Evolutionary conservation across 176 grass and related monocot species (phyloP), one percentile per base, ranked within the genome.

Genomic region (Elymus sibiricus): DNA sequence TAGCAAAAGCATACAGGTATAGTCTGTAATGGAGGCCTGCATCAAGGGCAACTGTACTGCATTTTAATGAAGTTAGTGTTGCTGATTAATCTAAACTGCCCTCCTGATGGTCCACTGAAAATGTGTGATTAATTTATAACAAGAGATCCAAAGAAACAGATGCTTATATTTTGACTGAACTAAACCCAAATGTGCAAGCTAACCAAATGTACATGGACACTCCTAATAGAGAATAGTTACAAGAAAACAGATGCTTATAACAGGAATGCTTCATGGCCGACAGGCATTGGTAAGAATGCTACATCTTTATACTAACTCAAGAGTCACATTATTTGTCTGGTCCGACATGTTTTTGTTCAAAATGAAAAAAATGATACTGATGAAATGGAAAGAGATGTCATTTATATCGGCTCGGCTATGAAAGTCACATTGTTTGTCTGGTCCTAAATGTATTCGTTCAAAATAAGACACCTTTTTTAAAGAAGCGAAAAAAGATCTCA

Each of bases 281-380:
- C 37, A 79, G 26, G 32, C 72, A 75, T 75, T 74, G 60, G 9
- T 10, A 55, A 14, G n/a, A 53, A 14, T 21, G 24, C 16, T 71
- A 27, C 15, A 83, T 16, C 14, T 81, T 73, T 62, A 49, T 62
- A 67, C 60, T 53, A 86, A 86, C 14, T 80, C 40, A 46, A 46
- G 21, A 72, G n/a, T 44, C 22, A 8, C 56, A 69, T 68, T 68
- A 28, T 51, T 22, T 22, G 5, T 74, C 3, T 49, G 26, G 39
- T 86, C 59, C 42, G 34, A 40, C 14, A 64, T 87, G 86, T 26
- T 71, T 21, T 43, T 44, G 42, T 80, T 38, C 29, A 22, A 76
- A 40, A 11, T 32, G 56, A 65, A 21, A 13, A 76, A 82, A 11
- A 12, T n/a, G 39, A n/a, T 71, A 82, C 0, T 39, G 43, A 19